Conservation (phyloP, 768 basidiomycete species). For the Boletus vinaceobasis region DNA sequence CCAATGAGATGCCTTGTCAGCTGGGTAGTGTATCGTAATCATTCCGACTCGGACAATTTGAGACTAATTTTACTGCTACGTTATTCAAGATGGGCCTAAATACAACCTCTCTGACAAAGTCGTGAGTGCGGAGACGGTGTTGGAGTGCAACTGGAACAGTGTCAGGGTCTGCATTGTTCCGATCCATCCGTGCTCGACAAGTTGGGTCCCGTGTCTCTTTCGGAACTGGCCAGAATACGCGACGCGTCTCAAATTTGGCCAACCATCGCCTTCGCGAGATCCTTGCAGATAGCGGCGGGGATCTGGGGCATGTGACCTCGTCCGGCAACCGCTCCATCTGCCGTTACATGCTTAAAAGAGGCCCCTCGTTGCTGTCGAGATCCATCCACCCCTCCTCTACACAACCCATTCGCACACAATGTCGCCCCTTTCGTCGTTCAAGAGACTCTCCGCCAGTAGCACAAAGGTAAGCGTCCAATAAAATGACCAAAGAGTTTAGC, state of each 20-base stretch:
- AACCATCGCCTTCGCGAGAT: slow-evolving; percentile 6
- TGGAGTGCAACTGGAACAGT: not conserved
- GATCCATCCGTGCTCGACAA: no score
- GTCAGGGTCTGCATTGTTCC: no score
- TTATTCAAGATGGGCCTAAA: not conserved
- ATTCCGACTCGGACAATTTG: not conserved
- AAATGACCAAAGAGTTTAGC: not conserved
- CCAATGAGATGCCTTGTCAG: not conserved
- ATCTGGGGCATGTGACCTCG: slow-evolving; percentile 11
- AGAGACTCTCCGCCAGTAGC: slow-evolving; percentile 21
- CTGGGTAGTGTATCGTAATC: not conserved
- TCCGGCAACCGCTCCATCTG: not conserved
- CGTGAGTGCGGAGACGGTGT: not conserved
- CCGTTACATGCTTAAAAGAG: slow-evolving; percentile 12
- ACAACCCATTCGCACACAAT: slow-evolving; percentile 5
- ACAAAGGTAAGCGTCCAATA: slow-evolving; percentile 13
- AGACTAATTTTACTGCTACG: not conserved
- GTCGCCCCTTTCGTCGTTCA: slow-evolving; percentile 18
- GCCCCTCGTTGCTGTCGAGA: not conserved
- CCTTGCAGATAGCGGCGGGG: slow-evolving; percentile 3
- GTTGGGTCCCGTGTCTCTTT: no score
- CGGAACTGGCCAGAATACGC: not conserved
- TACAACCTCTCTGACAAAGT: not conserved
- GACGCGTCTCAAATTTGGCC: not conserved
- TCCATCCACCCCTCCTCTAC: not conserved